Evolutionary conservation across 2,329 filamentous ascomycete species (phyloP).

Genomic region (Diaporthe helianthi): DNA sequence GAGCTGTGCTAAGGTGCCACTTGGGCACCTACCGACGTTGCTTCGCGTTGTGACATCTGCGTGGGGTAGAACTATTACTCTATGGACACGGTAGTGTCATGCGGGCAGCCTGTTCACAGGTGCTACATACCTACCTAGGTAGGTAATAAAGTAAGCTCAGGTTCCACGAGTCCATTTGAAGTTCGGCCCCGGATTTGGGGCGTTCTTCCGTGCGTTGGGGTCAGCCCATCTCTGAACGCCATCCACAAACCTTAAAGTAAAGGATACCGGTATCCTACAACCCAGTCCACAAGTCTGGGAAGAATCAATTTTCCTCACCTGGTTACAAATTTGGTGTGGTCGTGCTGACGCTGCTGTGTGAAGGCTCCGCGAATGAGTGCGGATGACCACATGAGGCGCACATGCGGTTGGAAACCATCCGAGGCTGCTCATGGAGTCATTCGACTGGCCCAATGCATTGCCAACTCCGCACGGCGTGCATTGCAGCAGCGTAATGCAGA

Average conservation of each 20-base stretch:
- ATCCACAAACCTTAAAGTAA: not conserved
- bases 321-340: not conserved
- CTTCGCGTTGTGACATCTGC: not conserved
- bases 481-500: not conserved
- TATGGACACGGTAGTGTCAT: not conserved
- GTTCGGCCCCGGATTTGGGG: not conserved
- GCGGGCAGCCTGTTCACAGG: not conserved
- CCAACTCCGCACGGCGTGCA: not conserved
- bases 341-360: not conserved
- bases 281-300: not conserved
- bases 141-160: no score
- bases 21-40: constrained; percentile 9
- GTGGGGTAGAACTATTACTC: not conserved
- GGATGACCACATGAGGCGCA: not conserved
- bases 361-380: not conserved
- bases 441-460: not conserved
- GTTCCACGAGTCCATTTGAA: not conserved
- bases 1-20: not conserved
- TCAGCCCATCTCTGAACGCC: not conserved
- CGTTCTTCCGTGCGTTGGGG: not conserved
- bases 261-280: not conserved
- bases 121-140: constrained; percentile 3
- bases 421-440: not conserved
- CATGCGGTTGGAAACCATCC: not conserved
- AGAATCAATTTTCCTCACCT: not conserved